Evolutionary conservation across 805 yeast species (phyloP).

Genomic region (Candida dendrica): DNA sequence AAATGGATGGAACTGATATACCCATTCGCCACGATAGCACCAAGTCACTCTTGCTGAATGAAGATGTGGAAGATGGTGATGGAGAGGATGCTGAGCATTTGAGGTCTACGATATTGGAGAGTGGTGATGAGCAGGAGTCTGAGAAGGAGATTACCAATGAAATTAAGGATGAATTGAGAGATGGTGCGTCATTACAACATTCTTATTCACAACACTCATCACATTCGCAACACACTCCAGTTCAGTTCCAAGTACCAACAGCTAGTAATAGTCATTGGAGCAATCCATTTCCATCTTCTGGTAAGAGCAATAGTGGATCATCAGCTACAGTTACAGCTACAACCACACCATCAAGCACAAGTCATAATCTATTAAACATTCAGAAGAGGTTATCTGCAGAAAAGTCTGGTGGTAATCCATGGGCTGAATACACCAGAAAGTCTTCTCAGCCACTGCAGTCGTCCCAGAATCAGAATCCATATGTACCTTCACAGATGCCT

Average conservation of each 20-base stretch:
- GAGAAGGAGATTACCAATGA: neutral
- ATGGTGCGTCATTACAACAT: too few relatives aligned
- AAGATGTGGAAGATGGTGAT: neutral
- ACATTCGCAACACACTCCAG: neutral
- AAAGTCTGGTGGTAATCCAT: slow-evolving; percentile 16
- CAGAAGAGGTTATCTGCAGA: slow-evolving; percentile 8
- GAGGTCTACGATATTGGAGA: neutral
- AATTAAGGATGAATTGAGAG: too few relatives aligned
- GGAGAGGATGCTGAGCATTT: neutral
- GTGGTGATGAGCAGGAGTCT: neutral
- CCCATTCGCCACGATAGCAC: slow-evolving; percentile 9
- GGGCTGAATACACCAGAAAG: slow-evolving; percentile 7
- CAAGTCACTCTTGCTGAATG: neutral
- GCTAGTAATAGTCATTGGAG: slow-evolving; percentile 2
- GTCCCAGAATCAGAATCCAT: neutral
- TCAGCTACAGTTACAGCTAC: too few relatives aligned
- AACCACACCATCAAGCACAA: neutral
- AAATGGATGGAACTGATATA: slow-evolving; percentile 11
- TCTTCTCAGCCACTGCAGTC: neutral
- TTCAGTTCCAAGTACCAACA: neutral
- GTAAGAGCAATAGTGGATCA: neutral
- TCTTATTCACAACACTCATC: neutral
- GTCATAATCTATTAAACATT: slow-evolving; percentile 1
- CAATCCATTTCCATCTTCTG: slow-evolving; percentile 13
- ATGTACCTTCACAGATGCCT: neutral